These are phyloP conservation scores for Heterobasidion parviporum DNA, from an alignment of 1,284 basidiomycete species.

Conservation along the genomic window DNA sequence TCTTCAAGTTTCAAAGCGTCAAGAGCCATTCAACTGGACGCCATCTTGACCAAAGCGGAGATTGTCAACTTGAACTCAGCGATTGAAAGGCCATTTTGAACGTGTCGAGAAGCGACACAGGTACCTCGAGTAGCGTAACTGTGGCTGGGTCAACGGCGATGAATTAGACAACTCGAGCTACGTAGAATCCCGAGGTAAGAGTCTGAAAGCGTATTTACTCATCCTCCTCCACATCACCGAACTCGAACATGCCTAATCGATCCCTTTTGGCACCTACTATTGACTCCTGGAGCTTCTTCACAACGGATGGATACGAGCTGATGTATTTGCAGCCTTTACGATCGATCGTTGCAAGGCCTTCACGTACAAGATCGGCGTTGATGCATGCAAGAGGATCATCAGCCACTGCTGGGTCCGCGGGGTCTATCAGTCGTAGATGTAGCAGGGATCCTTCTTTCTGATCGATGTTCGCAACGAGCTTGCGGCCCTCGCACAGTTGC, in stretches of 20 bases:
- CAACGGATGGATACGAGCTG: constrained; percentile 58
- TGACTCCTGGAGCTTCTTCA: constrained; percentile 59
- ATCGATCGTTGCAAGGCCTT: constrained; percentile 76
- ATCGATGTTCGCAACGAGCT: constrained; percentile 87
- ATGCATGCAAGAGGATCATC: constrained; percentile 70
- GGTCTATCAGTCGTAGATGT: constrained; percentile 86
- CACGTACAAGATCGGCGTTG: constrained; percentile 76
- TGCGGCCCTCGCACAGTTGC: constrained; percentile 77
- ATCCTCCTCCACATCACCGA: constrained; percentile 77
- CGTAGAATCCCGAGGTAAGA: no score
- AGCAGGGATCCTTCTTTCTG: constrained; percentile 69
- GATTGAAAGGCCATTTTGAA: no score
- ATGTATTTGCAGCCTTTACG: constrained; percentile 73
- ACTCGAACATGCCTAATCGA: constrained; percentile 82
- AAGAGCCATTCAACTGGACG: no score
- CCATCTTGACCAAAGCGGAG: no score
- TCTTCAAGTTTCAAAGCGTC: no score
- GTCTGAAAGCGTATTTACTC: constrained; percentile 18
- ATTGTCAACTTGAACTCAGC: no score
- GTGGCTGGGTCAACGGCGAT: no score
- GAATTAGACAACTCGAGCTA: no score
- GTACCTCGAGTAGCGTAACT: no score
- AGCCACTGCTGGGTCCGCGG: constrained; percentile 58
- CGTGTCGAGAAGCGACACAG: no score
- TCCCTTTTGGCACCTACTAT: constrained; percentile 64